Base-by-base conservation (phyloP, 805 yeast species). In the Kodamaea kaohsiungensis region DNA sequence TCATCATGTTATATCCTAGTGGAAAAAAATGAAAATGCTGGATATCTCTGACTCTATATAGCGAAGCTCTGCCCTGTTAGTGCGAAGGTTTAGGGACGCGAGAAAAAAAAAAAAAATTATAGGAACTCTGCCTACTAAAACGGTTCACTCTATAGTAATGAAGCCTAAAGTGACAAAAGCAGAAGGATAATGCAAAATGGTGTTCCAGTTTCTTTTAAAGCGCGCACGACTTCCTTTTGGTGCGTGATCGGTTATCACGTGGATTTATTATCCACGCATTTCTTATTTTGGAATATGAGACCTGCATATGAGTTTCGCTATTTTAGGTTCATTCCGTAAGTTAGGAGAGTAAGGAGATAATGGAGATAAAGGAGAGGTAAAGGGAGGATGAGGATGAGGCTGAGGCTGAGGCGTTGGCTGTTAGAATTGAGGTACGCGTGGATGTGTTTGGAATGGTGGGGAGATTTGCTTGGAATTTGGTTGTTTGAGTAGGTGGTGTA, bases 31-130 rank as follows among this genome's bases (percentile, higher is more conserved):
- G 47, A 50, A 50, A 40, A 40, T n/a, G 7, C 30, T 12, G 54
- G 54, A 51, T 51, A 51, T 46, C 15, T 17, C 33, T 15, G 43
- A 13, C 38, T 51, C 54, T 51, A 49, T 51, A 51, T 51, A 51
- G 46, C 46, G 46, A 39, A 16, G 38, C 39, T 33, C 51, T 25
- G 35, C 27, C n/a, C 27, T 30, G 27, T 48, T 45, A 45, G 40
- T 39, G 51, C 51, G 51, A 45, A 40, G n/a, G n/a, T 12, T 7
- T 16, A 16, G 25, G 45, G 25, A 40, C 45, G 45, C 45, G 45
- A 13, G 25, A 40, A 17, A 40, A 40, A 40, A 17, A 17, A 40
- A 40, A 22, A 17, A 19, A 4, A n/a, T 15, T 40, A 9, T 39
- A 40, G 45, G 35, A 10, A 30, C 35, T 8, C 10, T 9, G 35